phyloP scores from a whole-genome alignment of 495 filamentous ascomycete genomes.

The Annulohypoxylon bovei region DNA sequence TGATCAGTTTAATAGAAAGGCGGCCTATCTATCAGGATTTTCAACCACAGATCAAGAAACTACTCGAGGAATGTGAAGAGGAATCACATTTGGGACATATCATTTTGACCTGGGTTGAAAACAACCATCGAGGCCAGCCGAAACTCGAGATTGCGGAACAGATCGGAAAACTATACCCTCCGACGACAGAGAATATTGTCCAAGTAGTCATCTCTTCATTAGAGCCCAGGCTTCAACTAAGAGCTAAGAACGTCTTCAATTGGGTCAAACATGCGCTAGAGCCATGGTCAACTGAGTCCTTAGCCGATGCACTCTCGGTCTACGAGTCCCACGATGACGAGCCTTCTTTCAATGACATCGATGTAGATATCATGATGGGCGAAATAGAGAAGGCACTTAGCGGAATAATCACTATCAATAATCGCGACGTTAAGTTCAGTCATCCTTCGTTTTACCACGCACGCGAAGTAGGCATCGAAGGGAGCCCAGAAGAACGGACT shows the following conservation, averaged over 20 bases:
- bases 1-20: background rate
- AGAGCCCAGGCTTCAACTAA: background rate
- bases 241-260: constrained; percentile 6
- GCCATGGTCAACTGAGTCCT: constrained; percentile 14
- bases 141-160: background rate
- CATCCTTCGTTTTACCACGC: constrained; percentile 8
- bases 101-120: constrained; percentile 8
- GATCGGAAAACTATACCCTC: background rate
- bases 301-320: constrained; percentile 9
- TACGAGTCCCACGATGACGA: background rate
- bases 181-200: background rate
- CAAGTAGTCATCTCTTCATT: background rate
- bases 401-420: constrained; percentile 22
- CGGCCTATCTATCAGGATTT: background rate
- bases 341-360: constrained; percentile 5
- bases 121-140: background rate
- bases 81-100: constrained; percentile 6
- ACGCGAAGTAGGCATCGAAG: background rate
- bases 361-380: background rate
- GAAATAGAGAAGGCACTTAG: constrained; percentile 17
- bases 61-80: background rate
- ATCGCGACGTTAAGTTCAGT: constrained; percentile 26
- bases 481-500: background rate
- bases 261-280: constrained; percentile 28
- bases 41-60: background rate